phyloP scores from a whole-genome alignment of 2,329 filamentous ascomycete species.

The Talaromyces sp. region DNA sequence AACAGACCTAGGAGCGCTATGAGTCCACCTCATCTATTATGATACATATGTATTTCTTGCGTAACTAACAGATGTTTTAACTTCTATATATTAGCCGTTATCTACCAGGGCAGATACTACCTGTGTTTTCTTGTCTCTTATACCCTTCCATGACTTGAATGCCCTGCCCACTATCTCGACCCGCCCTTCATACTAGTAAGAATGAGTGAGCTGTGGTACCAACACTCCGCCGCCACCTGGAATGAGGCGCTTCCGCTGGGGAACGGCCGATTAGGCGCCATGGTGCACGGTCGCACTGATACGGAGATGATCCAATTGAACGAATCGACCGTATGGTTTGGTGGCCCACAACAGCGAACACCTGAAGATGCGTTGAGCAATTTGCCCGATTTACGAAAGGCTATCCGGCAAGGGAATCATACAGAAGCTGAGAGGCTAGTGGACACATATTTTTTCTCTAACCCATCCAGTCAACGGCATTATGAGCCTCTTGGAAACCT shows the following conservation, averaged over 20 bases:
- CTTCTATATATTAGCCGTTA: no score
- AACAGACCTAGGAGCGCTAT: no score
- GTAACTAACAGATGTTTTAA: no score
- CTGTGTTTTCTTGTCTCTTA: no score
- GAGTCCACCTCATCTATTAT: no score
- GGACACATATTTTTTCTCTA: constrained; percentile 48
- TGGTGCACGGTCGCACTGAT: constrained; percentile 50
- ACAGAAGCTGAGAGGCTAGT: constrained; percentile 47
- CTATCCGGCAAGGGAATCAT: constrained; percentile 46
- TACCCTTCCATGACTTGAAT: no score
- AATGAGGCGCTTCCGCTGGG: constrained; percentile 51
- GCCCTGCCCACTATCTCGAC: background rate
- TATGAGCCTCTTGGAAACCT: constrained; percentile 51
- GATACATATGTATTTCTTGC: no score
- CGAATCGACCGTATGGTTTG: constrained; percentile 54
- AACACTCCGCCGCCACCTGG: constrained; percentile 34
- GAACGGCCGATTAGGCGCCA: constrained; percentile 52
- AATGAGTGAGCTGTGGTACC: constrained; percentile 36
- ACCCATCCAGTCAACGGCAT: constrained; percentile 50
- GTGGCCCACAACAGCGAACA: constrained; percentile 48
- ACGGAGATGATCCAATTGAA: constrained; percentile 52
- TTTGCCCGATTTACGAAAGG: constrained; percentile 43
- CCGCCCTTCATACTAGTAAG: background rate
- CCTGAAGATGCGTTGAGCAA: constrained; percentile 42
- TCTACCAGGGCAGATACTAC: no score